Evolutionary conservation across 208 protist species (phyloP), one percentile per base, ranked within the genome.

Genomic region (Trypanosoma mega): DNA sequence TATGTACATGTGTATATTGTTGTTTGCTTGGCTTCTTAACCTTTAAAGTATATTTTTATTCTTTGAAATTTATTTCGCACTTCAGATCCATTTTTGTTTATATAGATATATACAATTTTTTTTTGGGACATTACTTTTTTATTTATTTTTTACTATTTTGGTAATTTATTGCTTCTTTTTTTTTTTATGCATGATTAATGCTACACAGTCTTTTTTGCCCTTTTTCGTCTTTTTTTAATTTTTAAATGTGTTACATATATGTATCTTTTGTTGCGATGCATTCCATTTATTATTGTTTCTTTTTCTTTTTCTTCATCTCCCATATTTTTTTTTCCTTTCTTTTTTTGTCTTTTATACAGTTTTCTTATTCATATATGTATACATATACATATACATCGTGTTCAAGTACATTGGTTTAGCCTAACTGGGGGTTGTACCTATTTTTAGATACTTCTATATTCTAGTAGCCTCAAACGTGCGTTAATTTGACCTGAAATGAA

Each of bases 161-260:
- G 43, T 48, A 44, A 24, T 48, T 39, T 34, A 52, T 68, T 3
- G 20, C 5, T 52, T 72, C 46, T 60, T 67, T 58, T 37, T 50
- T 34, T 50, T 24, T 26, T 30, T 29, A 14, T 3, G 18, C 18
- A 27, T 26, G 9, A 51, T 53, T 34, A 16, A 51, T 18, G 16
- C 46, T 21, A 51, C 8, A 51, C 14, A 34, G 8, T 8, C 11
- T 51, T 51, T 30, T 21, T 51, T 51, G 20, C 11, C 46, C 16
- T 34, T 51, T 21, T 21, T 34, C 14, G 6, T 33, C 41, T 27
- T 50, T 54, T 63, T 55, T 26, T 55, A 43, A 44, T 66, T 4
- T 21, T 8, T 30, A 9, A 12, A 14, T 39, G 49, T 56, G 47
- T 47, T 45, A 50, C 30, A 6, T 63, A 46, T 50, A 18, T 23